Conservation (phyloP, 2,329 filamentous ascomycete species). For the Rhinocladiella similis region DNA sequence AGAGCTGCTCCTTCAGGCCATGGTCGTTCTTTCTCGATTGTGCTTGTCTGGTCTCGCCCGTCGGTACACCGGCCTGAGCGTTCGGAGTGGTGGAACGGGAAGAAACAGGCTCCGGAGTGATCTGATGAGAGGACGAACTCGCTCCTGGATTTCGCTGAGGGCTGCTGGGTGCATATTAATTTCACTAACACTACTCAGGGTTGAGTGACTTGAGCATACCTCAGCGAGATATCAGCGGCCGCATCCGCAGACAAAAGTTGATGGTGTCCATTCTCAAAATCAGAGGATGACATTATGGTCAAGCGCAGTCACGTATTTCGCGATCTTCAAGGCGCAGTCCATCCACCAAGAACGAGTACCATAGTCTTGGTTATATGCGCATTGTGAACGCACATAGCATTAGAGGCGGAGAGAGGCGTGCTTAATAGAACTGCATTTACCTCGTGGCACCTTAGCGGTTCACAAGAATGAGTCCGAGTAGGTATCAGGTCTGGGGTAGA, state of each 20-base stretch:
- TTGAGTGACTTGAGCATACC: conserved; percentile 1
- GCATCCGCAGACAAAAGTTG: conserved; percentile 19
- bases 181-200: neutral
- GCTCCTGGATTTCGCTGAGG: neutral
- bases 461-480: neutral
- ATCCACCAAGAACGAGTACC: neutral
- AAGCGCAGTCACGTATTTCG: neutral
- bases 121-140: neutral
- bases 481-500: no score
- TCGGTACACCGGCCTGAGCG: neutral
- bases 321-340: neutral
- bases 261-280: conserved; percentile 6
- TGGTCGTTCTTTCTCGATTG: neutral
- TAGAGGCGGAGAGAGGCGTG: neutral
- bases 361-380: no score
- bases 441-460: neutral
- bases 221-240: conserved; percentile 16
- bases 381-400: neutral
- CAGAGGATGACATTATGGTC: conserved; percentile 4
- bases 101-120: neutral
- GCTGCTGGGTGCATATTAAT: neutral
- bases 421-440: no score
- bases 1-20: conserved; percentile 40
- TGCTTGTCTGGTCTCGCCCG: neutral
- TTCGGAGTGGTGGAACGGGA: neutral